A percentile compares a stretch with the other conserved stretches of the same genome.
Evolutionary conservation across 1,284 basidiomycete species (phyloP).

Genomic region (Tausonia pullulans): DNA sequence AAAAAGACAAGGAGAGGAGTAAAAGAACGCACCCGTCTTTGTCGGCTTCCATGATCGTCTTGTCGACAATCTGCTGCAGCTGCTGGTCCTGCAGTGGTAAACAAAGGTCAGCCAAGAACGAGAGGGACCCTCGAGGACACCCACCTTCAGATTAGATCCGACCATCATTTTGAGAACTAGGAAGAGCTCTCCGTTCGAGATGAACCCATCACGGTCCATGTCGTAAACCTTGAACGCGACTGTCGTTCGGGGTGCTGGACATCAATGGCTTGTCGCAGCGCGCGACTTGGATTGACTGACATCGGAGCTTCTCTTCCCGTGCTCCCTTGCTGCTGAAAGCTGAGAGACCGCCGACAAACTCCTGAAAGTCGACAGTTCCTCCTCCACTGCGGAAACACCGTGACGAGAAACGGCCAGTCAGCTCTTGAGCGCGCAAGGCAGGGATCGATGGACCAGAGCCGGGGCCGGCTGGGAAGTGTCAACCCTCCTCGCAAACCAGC

Average conservation of each 20-base stretch:
- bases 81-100: slow-evolving; percentile 69
- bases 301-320: slow-evolving; percentile 90
- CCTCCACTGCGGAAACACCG: slow-evolving; percentile 54
- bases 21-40: slow-evolving; percentile 54
- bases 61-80: slow-evolving; percentile 98
- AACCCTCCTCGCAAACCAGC: no score
- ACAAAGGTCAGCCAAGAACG: background rate
- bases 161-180: slow-evolving; percentile 99
- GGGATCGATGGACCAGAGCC: background rate
- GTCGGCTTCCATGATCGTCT: slow-evolving; percentile 99
- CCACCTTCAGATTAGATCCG: slow-evolving; percentile 89
- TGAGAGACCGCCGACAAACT: slow-evolving; percentile 93
- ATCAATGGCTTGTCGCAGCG: background rate
- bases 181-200: slow-evolving; percentile 98
- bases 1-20: background rate
- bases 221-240: slow-evolving; percentile 99
- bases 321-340: slow-evolving; percentile 95
- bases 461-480: no score
- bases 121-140: slow-evolving; percentile 16
- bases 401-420: background rate
- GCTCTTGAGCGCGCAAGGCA: background rate
- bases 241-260: slow-evolving; percentile 28
- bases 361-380: slow-evolving; percentile 97
- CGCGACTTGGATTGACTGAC: slow-evolving; percentile 42
- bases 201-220: slow-evolving; percentile 91